Evolutionary conservation across 129 eudicot genomes (phyloP).

Genomic region (Chrysanthemum lavandulifolium): DNA sequence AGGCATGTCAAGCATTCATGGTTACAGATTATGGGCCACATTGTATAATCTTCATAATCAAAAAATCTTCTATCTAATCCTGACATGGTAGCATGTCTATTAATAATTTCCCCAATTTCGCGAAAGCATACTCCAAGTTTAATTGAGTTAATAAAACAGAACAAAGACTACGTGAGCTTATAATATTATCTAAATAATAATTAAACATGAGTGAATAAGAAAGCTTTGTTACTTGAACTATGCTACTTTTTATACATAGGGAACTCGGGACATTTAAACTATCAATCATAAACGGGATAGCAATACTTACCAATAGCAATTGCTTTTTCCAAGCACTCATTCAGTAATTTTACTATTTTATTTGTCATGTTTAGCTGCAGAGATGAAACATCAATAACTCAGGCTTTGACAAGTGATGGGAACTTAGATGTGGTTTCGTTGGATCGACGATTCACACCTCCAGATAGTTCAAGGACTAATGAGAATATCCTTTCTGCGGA

Average conservation of each 20-base stretch:
- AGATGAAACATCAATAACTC: neutral
- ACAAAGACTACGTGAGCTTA: neutral
- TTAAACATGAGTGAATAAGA: too few species aligned
- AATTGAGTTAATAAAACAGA: conserved; percentile 38
- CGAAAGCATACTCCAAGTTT: conserved; percentile 96
- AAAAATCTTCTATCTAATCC: conserved; percentile 32
- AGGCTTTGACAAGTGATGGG: neutral
- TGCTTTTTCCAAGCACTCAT: conserved; percentile 94
- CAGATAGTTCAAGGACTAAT: neutral
- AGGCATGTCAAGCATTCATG: too few species aligned
- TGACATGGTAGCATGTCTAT: conserved; percentile 91
- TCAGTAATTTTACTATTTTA: neutral
- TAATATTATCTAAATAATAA: neutral
- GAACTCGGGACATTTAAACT: too few species aligned
- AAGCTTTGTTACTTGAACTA: too few species aligned
- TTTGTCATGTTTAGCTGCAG: neutral
- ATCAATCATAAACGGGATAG: neutral
- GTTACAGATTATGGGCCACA: too few species aligned
- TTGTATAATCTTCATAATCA: too few species aligned
- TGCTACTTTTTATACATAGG: too few species aligned
- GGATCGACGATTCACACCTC: conserved; percentile 33
- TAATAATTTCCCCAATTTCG: conserved; percentile 88
- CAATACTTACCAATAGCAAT: conserved; percentile 67
- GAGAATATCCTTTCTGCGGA: too few species aligned
- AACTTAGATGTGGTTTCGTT: conserved; percentile 26